Evolutionary conservation across 2,329 filamentous ascomycete genomes (phyloP), one percentile per base, ranked within the genome.

Genomic region (Alternaria gaisen): DNA sequence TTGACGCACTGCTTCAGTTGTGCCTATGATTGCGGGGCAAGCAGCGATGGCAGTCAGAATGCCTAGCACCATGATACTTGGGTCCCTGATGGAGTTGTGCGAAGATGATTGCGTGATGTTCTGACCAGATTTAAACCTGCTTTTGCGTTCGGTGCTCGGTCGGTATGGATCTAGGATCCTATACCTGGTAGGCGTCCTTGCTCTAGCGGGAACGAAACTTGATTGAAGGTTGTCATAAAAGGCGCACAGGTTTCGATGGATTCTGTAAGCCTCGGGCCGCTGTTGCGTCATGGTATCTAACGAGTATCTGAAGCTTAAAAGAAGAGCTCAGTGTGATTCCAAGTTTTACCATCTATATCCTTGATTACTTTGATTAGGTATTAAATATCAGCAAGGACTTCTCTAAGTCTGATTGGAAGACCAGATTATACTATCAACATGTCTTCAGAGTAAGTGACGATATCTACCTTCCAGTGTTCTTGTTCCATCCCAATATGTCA

Each of bases 1-100:
- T 73, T 83, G 80, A 8, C 79, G 77, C 54, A 83, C 82, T 12
- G 80, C 80, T 70, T 83, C 81, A 43, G 77, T 76, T 0, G 80
- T 82, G 11, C 80, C 81, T 30, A 83, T 69, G 34, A 83, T 71
- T 14, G 80, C 81, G 4, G 82, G 80, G 34, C 72, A 76, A 26
- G 79, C 74, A 30, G 77, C 74, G 50, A 81, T 67, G 8, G 79
- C 77, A 34, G 80, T 68, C 30, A 82, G 56, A 73, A 81, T 77
- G n/a, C 66, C 65, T 20, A 70, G 44, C 18, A 67, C 65, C 64
- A 70, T 68, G 59, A 55, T 62, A 20, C 20, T 47, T 36, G 18
- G 43, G n/a, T n/a, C 10, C 0, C 26, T 34, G 43, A 44, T 42
- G 30, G 40, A 55, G 38, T 26, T 6, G 44, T 20, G 6, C 26